phyloP scores from a whole-genome alignment of 306 rosid genomes.

The Malus fusca region DNA sequence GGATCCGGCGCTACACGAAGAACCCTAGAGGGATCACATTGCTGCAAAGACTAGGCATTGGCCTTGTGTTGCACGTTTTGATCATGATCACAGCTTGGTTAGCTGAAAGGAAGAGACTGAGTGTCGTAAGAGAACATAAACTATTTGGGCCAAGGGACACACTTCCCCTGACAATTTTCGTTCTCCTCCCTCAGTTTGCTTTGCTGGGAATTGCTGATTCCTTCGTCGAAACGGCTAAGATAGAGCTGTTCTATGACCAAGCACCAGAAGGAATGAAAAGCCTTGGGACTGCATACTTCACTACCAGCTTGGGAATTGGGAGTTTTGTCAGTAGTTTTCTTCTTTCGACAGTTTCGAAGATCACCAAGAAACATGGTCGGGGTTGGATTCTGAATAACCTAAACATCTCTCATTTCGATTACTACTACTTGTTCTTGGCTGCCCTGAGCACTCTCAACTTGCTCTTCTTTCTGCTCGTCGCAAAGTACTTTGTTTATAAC shows the following conservation, averaged over 20 bases:
- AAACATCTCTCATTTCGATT: slow-evolving; percentile 54
- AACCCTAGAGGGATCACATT: slow-evolving; percentile 86
- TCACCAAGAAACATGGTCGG: slow-evolving; percentile 37
- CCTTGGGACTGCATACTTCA: slow-evolving; percentile 62
- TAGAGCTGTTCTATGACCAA: slow-evolving; percentile 81
- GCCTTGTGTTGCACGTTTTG: slow-evolving; percentile 44
- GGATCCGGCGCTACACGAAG: slow-evolving; percentile 37
- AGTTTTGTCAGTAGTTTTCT: slow-evolving; percentile 54
- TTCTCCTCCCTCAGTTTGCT: slow-evolving; percentile 80
- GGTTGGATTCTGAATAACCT: slow-evolving; percentile 81
- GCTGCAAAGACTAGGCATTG: slow-evolving; percentile 67
- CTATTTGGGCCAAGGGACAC: slow-evolving; percentile 18
- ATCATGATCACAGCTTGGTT: slow-evolving; percentile 45
- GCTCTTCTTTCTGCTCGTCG: slow-evolving; percentile 48
- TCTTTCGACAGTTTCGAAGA: slow-evolving; percentile 44
- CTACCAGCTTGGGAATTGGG: slow-evolving; percentile 51
- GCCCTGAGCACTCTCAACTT: slow-evolving; percentile 46
- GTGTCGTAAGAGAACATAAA: slow-evolving; percentile 32
- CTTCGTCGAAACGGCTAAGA: slow-evolving; percentile 60
- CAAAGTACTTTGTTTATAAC: slow-evolving; percentile 58
- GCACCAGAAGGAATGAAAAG: slow-evolving; percentile 80
- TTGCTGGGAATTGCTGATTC: slow-evolving; percentile 65
- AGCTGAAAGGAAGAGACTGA: slow-evolving; percentile 49
- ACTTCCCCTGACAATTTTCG: slow-evolving; percentile 61
- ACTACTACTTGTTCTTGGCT: slow-evolving; percentile 62